Evolutionary conservation across 2,329 filamentous ascomycete genomes (phyloP).

Genomic region (Ophiostoma sp.): DNA sequence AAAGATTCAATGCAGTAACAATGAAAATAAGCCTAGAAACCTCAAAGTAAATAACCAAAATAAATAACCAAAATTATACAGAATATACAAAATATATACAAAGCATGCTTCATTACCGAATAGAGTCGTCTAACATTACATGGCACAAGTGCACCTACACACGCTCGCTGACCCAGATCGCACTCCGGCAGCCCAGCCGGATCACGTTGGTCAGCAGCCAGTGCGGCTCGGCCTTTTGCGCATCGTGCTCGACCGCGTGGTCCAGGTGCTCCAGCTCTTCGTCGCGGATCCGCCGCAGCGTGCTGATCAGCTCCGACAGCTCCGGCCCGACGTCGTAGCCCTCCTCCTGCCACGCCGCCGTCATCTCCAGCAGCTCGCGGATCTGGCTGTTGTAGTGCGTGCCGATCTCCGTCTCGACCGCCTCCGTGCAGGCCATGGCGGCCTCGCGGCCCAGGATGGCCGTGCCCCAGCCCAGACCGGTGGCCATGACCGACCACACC

Average conservation of each 20-base stretch:
- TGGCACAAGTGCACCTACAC: slow-evolving; percentile 31
- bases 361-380: slow-evolving; percentile 72
- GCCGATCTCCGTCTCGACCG: slow-evolving; percentile 96
- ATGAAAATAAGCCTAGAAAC: too few species aligned
- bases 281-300: slow-evolving; percentile 78
- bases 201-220: slow-evolving; percentile 84
- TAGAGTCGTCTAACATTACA: background rate
- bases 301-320: slow-evolving; percentile 64
- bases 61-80: background rate
- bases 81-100: background rate
- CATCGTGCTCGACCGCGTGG: slow-evolving; percentile 88
- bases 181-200: slow-evolving; percentile 79
- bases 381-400: slow-evolving; percentile 95
- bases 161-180: slow-evolving; percentile 85
- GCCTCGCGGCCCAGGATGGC: slow-evolving; percentile 85
- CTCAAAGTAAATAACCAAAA: background rate
- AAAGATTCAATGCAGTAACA: too few species aligned
- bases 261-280: slow-evolving; percentile 97
- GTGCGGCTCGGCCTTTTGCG: slow-evolving; percentile 83
- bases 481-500: slow-evolving; percentile 75
- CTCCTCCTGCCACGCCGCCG: slow-evolving; percentile 64
- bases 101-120: background rate
- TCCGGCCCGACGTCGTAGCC: slow-evolving; percentile 80
- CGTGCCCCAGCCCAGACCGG: slow-evolving; percentile 81
- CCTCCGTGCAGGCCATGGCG: slow-evolving; percentile 97